Evolutionary conservation across 768 basidiomycete genomes (phyloP).

Genomic region (Sutorius australiensis): DNA sequence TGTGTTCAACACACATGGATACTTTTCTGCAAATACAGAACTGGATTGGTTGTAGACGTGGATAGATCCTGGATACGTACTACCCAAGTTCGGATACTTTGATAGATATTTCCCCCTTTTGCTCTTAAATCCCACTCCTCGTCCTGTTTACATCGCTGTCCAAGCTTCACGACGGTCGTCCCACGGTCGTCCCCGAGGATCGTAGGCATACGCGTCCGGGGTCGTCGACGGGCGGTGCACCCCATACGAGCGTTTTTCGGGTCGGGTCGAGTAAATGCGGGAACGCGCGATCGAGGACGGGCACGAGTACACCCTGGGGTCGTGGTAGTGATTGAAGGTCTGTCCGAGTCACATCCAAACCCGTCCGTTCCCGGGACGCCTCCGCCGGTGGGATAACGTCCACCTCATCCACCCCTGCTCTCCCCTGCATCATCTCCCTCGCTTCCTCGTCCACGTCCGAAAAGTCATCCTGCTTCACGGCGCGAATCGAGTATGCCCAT

Average conservation of each 20-base stretch:
- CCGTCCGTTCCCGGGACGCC: background rate
- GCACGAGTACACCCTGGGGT: conserved; percentile 44
- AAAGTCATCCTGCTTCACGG: conserved; percentile 92
- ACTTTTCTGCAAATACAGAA: background rate
- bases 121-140: background rate
- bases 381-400: background rate
- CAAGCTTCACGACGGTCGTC: background rate
- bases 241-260: conserved; percentile 65
- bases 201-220: conserved; percentile 41
- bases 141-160: background rate
- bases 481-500: conserved; percentile 90
- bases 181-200: background rate
- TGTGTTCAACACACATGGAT: background rate
- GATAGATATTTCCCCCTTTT: background rate
- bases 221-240: conserved; percentile 66
- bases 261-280: conserved; percentile 57
- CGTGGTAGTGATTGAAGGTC: conserved; percentile 8
- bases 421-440: conserved; percentile 42
- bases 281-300: conserved; percentile 41
- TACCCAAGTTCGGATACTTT: background rate
- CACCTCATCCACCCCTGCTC: background rate
- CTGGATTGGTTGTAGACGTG: conserved; percentile 4
- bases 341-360: background rate
- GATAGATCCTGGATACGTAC: background rate
- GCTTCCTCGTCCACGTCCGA: conserved; percentile 83